phyloP scores from a whole-genome alignment of 2,329 filamentous ascomycete species.

The Diaporthe aspalathi region DNA sequence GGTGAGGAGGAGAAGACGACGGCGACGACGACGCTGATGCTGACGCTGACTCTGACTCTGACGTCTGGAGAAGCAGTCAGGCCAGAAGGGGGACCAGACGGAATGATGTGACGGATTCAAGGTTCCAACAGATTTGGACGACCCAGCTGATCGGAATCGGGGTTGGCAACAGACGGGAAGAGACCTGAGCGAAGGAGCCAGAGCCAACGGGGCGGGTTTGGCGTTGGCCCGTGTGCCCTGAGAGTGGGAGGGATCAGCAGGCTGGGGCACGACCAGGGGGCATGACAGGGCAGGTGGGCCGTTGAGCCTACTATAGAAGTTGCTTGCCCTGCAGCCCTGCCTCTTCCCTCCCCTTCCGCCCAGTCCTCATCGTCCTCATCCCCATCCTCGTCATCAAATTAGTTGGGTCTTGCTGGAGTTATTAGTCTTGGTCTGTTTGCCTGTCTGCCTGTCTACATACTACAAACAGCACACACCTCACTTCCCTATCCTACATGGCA shows the following conservation, averaged over 20 bases:
- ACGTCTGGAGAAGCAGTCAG: not conserved
- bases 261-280: constrained; percentile 5
- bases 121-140: constrained; percentile 21
- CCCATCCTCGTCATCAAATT: not conserved
- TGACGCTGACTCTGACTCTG: not conserved
- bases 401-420: not conserved
- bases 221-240: not conserved
- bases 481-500: not conserved
- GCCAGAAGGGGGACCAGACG: not conserved
- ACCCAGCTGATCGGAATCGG: constrained; percentile 30
- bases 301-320: not conserved
- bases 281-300: not conserved
- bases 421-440: not conserved
- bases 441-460: not conserved
- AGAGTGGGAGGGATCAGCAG: not conserved
- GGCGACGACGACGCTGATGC: not conserved
- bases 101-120: constrained; percentile 22
- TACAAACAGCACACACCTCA: no score
- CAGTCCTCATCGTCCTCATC: not conserved
- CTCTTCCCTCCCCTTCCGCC: not conserved
- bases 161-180: constrained; percentile 10
- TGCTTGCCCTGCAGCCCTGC: constrained; percentile 25
- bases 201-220: constrained; percentile 18
- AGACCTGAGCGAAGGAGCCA: not conserved
- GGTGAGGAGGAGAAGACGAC: not conserved